A percentile compares a stretch with the other conserved stretches of the same genome.
These are phyloP conservation scores for Trichoderma sp. DNA, from an alignment of 2,329 filamentous ascomycete genomes.

Conservation along the genomic window DNA sequence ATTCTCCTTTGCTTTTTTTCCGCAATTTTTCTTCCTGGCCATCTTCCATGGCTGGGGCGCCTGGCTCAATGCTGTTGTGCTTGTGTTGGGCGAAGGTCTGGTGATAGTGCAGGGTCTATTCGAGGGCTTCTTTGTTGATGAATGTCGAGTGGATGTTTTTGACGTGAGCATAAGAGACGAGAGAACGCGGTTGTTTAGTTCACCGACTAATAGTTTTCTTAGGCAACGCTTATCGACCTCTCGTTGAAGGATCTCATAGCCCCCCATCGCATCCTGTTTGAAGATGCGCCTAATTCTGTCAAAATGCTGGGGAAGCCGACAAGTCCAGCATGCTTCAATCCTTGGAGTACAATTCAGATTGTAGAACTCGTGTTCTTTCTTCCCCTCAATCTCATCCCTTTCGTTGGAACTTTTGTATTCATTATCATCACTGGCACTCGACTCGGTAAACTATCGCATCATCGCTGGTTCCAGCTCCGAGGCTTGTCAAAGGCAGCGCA, in stretches of 20 bases:
- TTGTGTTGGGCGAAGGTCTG: slow-evolving; percentile 82
- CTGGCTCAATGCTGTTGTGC: slow-evolving; percentile 85
- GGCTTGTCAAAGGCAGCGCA: slow-evolving; percentile 74
- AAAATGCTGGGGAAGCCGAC: slow-evolving; percentile 83
- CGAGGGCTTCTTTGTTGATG: slow-evolving; percentile 81
- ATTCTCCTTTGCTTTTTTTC: slow-evolving; percentile 86
- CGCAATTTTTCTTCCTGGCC: slow-evolving; percentile 84
- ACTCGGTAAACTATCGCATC: slow-evolving; percentile 86
- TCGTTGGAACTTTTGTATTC: slow-evolving; percentile 82
- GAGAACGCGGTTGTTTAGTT: neutral
- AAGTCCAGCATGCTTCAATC: slow-evolving; percentile 75
- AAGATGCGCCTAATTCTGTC: slow-evolving; percentile 71
- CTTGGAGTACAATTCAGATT: slow-evolving; percentile 90
- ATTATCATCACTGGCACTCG: slow-evolving; percentile 85
- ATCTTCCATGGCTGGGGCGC: slow-evolving; percentile 87
- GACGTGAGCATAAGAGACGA: slow-evolving; percentile 60
- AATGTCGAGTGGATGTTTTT: slow-evolving; percentile 79
- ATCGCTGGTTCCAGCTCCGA: slow-evolving; percentile 83
- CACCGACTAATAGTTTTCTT: neutral
- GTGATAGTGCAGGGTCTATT: slow-evolving; percentile 72
- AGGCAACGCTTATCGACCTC: slow-evolving; percentile 75
- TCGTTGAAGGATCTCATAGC: slow-evolving; percentile 71
- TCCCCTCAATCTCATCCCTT: slow-evolving; percentile 85
- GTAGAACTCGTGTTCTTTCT: slow-evolving; percentile 78
- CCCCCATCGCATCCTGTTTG: slow-evolving; percentile 66